A percentile compares a stretch with the other conserved stretches of the same genome.
These are phyloP conservation scores for Scheffersomyces illinoinensis DNA, from an alignment of 1,139 yeast genomes.

Conservation along the genomic window DNA sequence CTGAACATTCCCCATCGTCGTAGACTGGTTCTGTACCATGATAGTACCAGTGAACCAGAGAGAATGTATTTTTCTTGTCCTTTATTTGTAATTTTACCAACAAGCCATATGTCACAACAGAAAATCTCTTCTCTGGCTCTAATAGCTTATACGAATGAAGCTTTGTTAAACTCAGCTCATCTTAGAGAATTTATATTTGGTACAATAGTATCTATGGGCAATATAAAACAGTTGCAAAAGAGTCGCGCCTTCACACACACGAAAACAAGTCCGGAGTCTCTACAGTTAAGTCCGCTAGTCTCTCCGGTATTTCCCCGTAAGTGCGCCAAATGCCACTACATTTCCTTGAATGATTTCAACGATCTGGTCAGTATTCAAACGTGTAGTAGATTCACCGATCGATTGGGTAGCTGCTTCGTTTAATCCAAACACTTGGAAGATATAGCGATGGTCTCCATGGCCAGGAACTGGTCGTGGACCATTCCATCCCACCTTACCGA, in stretches of 20 bases:
- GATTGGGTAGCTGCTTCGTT: conserved; percentile 4
- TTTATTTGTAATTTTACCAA: neutral
- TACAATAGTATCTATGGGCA: neutral
- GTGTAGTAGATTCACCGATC: neutral
- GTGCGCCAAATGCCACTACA: neutral
- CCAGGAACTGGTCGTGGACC: conserved; percentile 9
- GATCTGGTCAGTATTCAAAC: neutral
- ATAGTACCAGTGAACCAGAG: neutral
- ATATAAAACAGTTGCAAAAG: neutral
- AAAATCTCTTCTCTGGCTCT: neutral
- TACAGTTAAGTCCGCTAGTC: neutral
- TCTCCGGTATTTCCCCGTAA: neutral
- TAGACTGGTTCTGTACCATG: neutral
- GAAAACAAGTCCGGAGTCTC: too few relatives aligned
- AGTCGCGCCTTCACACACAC: neutral
- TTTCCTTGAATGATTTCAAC: neutral
- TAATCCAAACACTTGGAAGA: conserved; percentile 8
- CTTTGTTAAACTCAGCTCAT: too few relatives aligned
- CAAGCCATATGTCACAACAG: neutral
- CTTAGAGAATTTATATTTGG: neutral
- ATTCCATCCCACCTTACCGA: conserved; percentile 2
- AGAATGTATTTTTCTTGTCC: neutral
- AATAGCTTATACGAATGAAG: neutral
- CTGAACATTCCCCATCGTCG: neutral
- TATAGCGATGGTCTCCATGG: conserved; percentile 9